phyloP scores from a whole-genome alignment of 75 land plant genomes.

The Picea glauca region DNA sequence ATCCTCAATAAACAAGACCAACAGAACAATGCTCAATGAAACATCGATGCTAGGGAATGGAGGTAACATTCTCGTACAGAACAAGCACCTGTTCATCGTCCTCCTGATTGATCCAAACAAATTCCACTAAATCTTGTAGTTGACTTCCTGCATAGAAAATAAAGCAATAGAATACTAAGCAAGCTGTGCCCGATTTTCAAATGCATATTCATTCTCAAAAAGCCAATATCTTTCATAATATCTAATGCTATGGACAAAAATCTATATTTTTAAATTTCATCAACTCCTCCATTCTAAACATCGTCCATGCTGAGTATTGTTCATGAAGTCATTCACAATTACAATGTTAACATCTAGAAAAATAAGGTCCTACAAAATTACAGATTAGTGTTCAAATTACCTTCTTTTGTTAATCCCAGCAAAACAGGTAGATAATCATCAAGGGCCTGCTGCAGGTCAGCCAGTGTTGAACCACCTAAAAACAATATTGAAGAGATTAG shows the following conservation, averaged over 20 bases:
- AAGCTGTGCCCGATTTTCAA: slow-evolving; percentile 1
- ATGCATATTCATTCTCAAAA: not conserved
- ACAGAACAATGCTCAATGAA: not conserved
- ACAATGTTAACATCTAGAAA: not conserved
- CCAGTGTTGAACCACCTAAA: slow-evolving; percentile 56
- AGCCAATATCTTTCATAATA: not conserved
- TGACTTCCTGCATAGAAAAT: slow-evolving; percentile 40
- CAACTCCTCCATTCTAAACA: not conserved
- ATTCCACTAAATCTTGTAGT: slow-evolving; percentile 55
- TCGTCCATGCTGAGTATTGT: not conserved
- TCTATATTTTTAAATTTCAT: not conserved
- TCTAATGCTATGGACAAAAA: not conserved
- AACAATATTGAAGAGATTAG: not conserved
- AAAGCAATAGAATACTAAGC: not conserved
- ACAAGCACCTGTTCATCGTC: slow-evolving; percentile 64
- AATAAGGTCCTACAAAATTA: not conserved
- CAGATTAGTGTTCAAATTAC: slow-evolving; percentile 27
- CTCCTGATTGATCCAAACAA: slow-evolving; percentile 85
- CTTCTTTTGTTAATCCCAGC: slow-evolving; percentile 73
- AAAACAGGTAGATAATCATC: slow-evolving; percentile 86
- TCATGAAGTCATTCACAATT: not conserved
- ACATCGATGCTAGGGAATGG: not conserved
- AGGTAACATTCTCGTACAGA: not conserved
- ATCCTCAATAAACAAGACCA: not conserved
- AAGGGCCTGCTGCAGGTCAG: slow-evolving; percentile 76